These are phyloP conservation scores for Rhynchosporium graminicola DNA, from an alignment of 2,329 filamentous ascomycete species.

Conservation along the genomic window DNA sequence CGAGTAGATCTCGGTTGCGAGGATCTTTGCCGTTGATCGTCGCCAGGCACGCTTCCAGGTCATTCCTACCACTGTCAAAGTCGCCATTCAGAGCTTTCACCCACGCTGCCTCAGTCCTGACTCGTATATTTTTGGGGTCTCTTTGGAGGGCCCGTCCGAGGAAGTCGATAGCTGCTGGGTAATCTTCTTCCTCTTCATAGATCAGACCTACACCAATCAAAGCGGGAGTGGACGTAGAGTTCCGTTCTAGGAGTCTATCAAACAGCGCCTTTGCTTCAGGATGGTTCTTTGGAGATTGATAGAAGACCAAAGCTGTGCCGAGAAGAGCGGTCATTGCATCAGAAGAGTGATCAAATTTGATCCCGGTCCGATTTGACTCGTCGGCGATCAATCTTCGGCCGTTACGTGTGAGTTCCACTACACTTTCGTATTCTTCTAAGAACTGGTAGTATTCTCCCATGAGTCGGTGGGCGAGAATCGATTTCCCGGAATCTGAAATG, in stretches of 20 bases:
- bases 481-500: conserved; percentile 62
- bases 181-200: conserved; percentile 91
- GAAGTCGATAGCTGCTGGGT: conserved; percentile 77
- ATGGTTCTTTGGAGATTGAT: conserved; percentile 88
- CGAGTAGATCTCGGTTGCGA: conserved; percentile 69
- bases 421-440: conserved; percentile 81
- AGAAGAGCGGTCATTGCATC: conserved; percentile 78
- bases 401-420: conserved; percentile 76
- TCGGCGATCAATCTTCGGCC: conserved; percentile 62
- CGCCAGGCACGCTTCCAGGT: conserved; percentile 70
- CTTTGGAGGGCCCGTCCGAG: conserved; percentile 73
- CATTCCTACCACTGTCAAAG: conserved; percentile 64
- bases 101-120: conserved; percentile 89
- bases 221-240: conserved; percentile 74
- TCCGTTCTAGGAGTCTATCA: conserved; percentile 74
- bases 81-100: conserved; percentile 83
- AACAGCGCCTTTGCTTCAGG: conserved; percentile 86
- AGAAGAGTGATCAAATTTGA: conserved; percentile 66
- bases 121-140: conserved; percentile 72
- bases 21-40: conserved; percentile 63
- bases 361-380: conserved; percentile 66
- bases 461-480: conserved; percentile 79
- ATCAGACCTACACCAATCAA: conserved; percentile 90
- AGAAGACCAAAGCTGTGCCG: conserved; percentile 84
- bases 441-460: conserved; percentile 81